A percentile compares a stretch with the other conserved stretches of the same genome.
phyloP scores from a whole-genome alignment of 805 yeast species.

The Lipomyces sp. region DNA sequence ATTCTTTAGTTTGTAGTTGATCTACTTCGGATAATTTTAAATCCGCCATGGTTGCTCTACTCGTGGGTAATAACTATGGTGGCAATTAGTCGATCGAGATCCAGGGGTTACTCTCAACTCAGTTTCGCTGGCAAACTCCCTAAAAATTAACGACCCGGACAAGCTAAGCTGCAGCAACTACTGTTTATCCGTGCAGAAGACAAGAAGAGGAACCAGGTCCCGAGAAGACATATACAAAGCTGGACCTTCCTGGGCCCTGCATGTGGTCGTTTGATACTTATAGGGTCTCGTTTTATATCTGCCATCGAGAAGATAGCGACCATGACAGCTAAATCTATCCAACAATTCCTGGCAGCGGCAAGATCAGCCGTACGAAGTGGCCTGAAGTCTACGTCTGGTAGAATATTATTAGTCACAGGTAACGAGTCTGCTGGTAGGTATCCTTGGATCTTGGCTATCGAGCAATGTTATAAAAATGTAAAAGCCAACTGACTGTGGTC shows the following conservation, averaged over 20 bases:
- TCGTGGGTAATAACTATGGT: not conserved
- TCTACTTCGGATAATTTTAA: slow-evolving; percentile 38
- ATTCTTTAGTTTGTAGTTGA: slow-evolving; percentile 39
- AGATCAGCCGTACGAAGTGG: slow-evolving; percentile 23
- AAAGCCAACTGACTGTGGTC: not conserved
- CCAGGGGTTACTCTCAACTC: no score
- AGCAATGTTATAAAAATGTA: no score
- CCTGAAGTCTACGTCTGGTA: slow-evolving; percentile 6
- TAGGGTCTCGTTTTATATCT: not conserved
- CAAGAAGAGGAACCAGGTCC: no score
- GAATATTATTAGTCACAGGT: slow-evolving; percentile 61
- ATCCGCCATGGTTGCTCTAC: slow-evolving; percentile 31
- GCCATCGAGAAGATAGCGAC: not conserved
- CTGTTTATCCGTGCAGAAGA: no score
- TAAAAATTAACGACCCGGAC: no score
- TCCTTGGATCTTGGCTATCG: not conserved
- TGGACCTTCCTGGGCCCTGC: no score
- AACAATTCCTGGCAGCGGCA: slow-evolving; percentile 27
- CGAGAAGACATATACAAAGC: no score
- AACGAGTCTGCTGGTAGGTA: slow-evolving; percentile 72
- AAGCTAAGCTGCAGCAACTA: no score
- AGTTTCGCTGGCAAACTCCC: no score
- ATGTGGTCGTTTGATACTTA: no score
- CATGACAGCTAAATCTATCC: slow-evolving; percentile 18
- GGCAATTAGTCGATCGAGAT: no score